These are phyloP conservation scores for Aspergillus cristatus DNA, from an alignment of 495 filamentous ascomycete species.

Conservation along the genomic window DNA sequence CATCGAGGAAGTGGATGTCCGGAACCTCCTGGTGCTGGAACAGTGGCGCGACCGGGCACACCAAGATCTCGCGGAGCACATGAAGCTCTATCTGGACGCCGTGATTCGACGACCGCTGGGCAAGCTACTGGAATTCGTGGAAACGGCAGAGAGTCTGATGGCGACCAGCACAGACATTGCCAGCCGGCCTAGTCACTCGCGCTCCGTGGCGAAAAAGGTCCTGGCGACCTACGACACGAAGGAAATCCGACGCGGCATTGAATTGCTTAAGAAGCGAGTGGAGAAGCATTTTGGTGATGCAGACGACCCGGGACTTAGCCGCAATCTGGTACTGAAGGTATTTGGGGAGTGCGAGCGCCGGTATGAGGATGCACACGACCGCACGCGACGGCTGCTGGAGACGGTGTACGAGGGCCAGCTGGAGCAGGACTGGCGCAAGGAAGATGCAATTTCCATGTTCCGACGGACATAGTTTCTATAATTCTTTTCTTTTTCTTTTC, in stretches of 20 bases:
- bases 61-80: slow-evolving; percentile 76
- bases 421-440: slow-evolving; percentile 53
- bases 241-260: slow-evolving; percentile 76
- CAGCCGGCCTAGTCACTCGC: slow-evolving; percentile 67
- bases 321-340: slow-evolving; percentile 66
- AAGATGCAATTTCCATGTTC: slow-evolving; percentile 48
- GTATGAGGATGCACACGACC: slow-evolving; percentile 65
- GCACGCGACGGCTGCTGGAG: slow-evolving; percentile 53
- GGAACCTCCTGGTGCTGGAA: slow-evolving; percentile 61
- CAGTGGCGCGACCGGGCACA: slow-evolving; percentile 71
- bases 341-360: slow-evolving; percentile 70
- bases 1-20: slow-evolving; percentile 78
- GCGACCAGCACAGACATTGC: slow-evolving; percentile 47
- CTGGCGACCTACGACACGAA: slow-evolving; percentile 68
- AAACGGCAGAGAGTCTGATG: slow-evolving; percentile 68
- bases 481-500: slow-evolving; percentile 6
- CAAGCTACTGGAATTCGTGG: slow-evolving; percentile 81
- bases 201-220: slow-evolving; percentile 73
- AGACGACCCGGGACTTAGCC: slow-evolving; percentile 60
- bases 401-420: slow-evolving; percentile 56
- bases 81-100: slow-evolving; percentile 74
- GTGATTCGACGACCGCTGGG: slow-evolving; percentile 85
- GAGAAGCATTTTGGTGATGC: slow-evolving; percentile 94
- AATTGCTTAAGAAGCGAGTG: slow-evolving; percentile 76
- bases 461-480: slow-evolving; percentile 23